phyloP scores from a whole-genome alignment of 148 eudicot genomes.

The Salicornia ramosissima region DNA sequence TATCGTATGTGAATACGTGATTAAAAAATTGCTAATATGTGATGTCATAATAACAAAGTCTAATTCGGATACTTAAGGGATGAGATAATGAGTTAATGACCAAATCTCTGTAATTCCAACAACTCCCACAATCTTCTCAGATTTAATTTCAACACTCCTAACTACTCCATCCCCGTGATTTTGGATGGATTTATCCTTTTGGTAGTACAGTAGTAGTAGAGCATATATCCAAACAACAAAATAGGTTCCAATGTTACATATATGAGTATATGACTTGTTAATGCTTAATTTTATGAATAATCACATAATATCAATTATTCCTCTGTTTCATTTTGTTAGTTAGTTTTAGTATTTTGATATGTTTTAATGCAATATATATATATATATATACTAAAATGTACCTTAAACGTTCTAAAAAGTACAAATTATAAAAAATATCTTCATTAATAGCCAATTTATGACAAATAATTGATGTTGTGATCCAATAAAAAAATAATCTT shows the following conservation, averaged over 20 bases:
- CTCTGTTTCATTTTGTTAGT: no score
- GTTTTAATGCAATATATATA: no score
- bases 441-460: no score
- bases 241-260: neutral
- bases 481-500: no score
- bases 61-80: constrained; percentile 18
- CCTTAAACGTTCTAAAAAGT: no score
- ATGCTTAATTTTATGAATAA: neutral
- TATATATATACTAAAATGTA: no score
- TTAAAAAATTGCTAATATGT: no score
- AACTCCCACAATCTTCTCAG: constrained; percentile 21
- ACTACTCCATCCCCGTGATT: neutral
- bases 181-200: constrained; percentile 6
- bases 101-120: neutral
- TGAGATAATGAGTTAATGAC: constrained; percentile 4
- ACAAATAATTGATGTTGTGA: no score
- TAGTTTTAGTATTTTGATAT: no score
- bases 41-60: neutral
- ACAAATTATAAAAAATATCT: no score
- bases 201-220: neutral
- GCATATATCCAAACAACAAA: constrained; percentile 1
- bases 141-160: constrained; percentile 18
- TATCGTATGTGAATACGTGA: no score
- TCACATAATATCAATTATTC: neutral
- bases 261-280: neutral